Conservation (phyloP, 768 basidiomycete species). For the Suillus hirtellus region DNA sequence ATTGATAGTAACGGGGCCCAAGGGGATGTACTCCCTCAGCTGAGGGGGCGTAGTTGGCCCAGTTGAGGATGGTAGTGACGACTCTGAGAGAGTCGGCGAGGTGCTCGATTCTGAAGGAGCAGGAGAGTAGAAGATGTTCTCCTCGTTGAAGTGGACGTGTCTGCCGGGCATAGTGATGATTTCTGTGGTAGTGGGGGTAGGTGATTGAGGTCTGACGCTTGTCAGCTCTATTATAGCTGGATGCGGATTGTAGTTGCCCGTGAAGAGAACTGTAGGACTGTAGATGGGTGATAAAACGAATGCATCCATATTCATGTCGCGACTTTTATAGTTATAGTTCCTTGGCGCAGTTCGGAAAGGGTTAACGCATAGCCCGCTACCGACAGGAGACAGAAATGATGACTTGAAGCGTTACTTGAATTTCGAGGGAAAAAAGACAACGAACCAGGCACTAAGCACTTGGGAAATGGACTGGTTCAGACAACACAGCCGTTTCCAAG, state of each 20-base stretch:
- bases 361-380: neutral
- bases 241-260: neutral
- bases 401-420: neutral
- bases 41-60: slow-evolving; percentile 33
- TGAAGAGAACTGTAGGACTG: neutral
- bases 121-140: slow-evolving; percentile 35
- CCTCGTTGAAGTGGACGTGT: slow-evolving; percentile 34
- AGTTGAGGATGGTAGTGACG: slow-evolving; percentile 33
- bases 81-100: slow-evolving; percentile 29
- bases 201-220: slow-evolving; percentile 8
- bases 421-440: neutral
- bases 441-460: neutral
- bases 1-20: slow-evolving; percentile 33
- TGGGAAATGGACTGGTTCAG: neutral
- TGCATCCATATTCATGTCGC: neutral
- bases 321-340: neutral
- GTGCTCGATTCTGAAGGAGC: slow-evolving; percentile 17
- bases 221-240: neutral
- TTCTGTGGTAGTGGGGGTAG: slow-evolving; percentile 8
- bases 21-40: slow-evolving; percentile 20
- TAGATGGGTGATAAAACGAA: neutral
- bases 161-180: slow-evolving; percentile 26
- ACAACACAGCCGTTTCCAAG: neutral
- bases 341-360: neutral
- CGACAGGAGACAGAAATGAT: neutral